These are phyloP conservation scores for Podila verticillata DNA, from an alignment of 192 early-diverging fungal species.

Conservation along the genomic window DNA sequence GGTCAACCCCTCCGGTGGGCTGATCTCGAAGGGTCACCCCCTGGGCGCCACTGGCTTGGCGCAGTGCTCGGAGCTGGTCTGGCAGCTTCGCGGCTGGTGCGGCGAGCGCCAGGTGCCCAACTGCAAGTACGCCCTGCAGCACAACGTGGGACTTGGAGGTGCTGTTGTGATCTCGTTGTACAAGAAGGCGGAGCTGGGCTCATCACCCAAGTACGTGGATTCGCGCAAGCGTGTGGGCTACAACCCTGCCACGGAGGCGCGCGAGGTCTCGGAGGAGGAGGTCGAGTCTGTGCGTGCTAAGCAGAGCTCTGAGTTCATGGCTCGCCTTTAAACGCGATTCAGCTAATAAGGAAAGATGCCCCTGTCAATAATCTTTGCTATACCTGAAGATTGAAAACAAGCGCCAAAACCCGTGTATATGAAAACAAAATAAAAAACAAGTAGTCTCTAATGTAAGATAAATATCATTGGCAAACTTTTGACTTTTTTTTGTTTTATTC, in stretches of 20 bases:
- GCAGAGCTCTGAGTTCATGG: conserved; percentile 50
- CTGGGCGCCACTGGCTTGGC: conserved; percentile 81
- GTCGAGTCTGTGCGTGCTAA: conserved; percentile 62
- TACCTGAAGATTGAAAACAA: no score
- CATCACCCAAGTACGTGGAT: conserved; percentile 38
- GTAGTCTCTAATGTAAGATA: no score
- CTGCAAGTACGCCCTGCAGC: conserved; percentile 72
- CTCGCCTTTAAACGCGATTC: conserved; percentile 36
- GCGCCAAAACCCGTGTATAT: no score
- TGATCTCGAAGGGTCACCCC: conserved; percentile 83
- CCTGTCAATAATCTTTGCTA: no score
- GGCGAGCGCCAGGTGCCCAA: conserved; percentile 74
- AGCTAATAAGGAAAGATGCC: neutral
- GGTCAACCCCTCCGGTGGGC: conserved; percentile 77
- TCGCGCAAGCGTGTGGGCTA: conserved; percentile 56
- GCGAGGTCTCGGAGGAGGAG: conserved; percentile 64
- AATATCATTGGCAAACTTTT: no score
- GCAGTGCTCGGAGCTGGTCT: conserved; percentile 72
- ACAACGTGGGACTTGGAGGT: conserved; percentile 80
- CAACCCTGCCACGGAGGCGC: conserved; percentile 72
- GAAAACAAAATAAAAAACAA: no score
- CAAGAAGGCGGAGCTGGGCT: conserved; percentile 57
- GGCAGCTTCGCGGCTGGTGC: conserved; percentile 73
- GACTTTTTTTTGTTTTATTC: no score
- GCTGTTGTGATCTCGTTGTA: conserved; percentile 75